Percentiles rank a stretch among this genome's conserved stretches.
phyloP scores from a whole-genome alignment of 495 filamentous ascomycete species.

The Saxophila tyrrhenica region DNA sequence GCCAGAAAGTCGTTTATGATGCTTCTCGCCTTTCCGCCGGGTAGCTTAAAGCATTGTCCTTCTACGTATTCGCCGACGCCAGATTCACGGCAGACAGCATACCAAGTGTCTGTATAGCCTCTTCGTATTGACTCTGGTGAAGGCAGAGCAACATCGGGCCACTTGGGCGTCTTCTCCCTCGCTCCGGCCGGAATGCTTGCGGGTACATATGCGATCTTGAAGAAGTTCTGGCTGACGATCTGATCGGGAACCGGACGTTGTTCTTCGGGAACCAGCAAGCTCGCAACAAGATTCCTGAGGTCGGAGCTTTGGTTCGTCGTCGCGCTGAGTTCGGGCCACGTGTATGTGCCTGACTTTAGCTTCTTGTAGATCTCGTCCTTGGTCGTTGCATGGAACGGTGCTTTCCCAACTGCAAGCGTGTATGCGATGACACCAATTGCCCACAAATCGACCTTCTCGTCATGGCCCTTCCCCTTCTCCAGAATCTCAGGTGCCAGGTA shows the following conservation, averaged over 20 bases:
- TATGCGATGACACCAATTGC: constrained; percentile 88
- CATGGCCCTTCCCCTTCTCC: constrained; percentile 76
- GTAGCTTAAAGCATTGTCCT: constrained; percentile 28
- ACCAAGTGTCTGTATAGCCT: constrained; percentile 33
- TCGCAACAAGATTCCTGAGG: constrained; percentile 29
- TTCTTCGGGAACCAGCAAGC: constrained; percentile 31
- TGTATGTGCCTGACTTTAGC: constrained; percentile 29
- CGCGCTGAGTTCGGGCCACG: constrained; percentile 31
- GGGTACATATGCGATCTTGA: constrained; percentile 31
- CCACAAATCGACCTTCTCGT: constrained; percentile 93
- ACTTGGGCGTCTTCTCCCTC: constrained; percentile 26
- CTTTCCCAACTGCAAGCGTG: constrained; percentile 32
- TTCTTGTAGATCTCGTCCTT: constrained; percentile 36
- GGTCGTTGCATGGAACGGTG: constrained; percentile 33
- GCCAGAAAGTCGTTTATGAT: constrained; percentile 30
- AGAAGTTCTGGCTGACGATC: constrained; percentile 34
- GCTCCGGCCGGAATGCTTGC: constrained; percentile 23
- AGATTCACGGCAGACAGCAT: constrained; percentile 28
- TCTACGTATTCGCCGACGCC: constrained; percentile 31
- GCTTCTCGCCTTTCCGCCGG: constrained; percentile 26
- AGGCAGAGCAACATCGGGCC: constrained; percentile 27
- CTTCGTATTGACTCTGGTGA: constrained; percentile 24
- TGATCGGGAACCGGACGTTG: constrained; percentile 30
- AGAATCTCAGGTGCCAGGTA: constrained; percentile 97
- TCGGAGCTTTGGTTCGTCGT: constrained; percentile 30